Conservation (phyloP, 148 eudicot genomes). For the Vaccinium macrocarpon region DNA sequence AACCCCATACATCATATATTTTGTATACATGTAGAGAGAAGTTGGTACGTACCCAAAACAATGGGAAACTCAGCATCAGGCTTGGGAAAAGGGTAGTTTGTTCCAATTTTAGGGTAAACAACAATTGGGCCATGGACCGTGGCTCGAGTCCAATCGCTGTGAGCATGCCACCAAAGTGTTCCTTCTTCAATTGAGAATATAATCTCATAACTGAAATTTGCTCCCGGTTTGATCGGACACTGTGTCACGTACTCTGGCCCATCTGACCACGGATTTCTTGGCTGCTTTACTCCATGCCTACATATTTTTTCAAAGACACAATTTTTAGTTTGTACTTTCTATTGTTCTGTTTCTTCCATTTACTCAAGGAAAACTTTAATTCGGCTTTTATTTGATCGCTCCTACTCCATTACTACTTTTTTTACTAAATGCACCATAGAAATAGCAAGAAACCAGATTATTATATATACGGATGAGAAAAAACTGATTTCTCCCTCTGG, state of each 20-base stretch:
- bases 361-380: no score
- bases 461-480: no score
- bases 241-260: slow-evolving; percentile 8
- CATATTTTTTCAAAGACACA: not conserved
- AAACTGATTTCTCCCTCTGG: no score
- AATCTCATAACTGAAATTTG: not conserved
- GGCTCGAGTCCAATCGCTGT: slow-evolving; percentile 14
- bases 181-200: not conserved
- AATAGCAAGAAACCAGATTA: no score
- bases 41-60: slow-evolving; percentile 2
- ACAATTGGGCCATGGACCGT: not conserved
- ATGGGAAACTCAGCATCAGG: slow-evolving; percentile 4
- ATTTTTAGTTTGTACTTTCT: not conserved
- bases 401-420: no score
- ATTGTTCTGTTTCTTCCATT: no score
- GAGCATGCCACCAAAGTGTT: slow-evolving; percentile 7
- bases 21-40: not conserved
- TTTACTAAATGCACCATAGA: no score
- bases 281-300: slow-evolving; percentile 3
- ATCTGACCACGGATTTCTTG: slow-evolving; percentile 17
- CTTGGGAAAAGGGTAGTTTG: not conserved
- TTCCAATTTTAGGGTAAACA: not conserved
- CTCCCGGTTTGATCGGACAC: slow-evolving; percentile 8
- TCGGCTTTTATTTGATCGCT: no score
- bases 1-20: no score